Evolutionary conservation across 768 basidiomycete genomes (phyloP).

Genomic region (Boletus eberwhitei): DNA sequence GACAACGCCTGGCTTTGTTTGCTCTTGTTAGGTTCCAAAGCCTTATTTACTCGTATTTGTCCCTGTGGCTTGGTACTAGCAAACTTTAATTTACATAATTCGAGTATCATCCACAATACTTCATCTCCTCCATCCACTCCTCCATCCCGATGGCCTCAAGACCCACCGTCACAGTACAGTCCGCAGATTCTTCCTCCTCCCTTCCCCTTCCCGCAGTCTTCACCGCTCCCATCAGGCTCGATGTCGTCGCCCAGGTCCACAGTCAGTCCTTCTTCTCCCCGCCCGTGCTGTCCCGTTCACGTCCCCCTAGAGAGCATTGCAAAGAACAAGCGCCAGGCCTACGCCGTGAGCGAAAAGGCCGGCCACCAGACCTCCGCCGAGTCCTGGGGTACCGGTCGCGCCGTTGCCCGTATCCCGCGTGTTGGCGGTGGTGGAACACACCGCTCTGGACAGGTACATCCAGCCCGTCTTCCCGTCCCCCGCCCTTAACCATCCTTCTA

Average conservation of each 20-base stretch:
- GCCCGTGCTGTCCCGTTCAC: not conserved
- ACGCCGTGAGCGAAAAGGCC: constrained; percentile 95
- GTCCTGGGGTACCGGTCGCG: constrained; percentile 99
- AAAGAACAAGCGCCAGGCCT: constrained; percentile 97
- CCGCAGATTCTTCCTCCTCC: constrained; percentile 81
- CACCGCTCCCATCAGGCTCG: constrained; percentile 96
- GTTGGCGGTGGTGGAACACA: constrained; percentile 98
- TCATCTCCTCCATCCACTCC: constrained; percentile 31
- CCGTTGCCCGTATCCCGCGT: constrained; percentile 99
- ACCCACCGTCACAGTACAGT: constrained; percentile 85
- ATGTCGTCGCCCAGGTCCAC: constrained; percentile 98
- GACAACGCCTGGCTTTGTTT: constrained; percentile 31
- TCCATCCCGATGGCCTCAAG: constrained; percentile 74
- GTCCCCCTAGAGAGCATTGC: constrained; percentile 79
- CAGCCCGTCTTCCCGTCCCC: not conserved
- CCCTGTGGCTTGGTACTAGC: constrained; percentile 27
- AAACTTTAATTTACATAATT: constrained; percentile 31
- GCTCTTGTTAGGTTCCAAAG: constrained; percentile 19
- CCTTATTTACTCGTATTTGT: constrained; percentile 20
- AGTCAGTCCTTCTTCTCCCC: constrained; percentile 61
- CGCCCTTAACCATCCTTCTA: constrained; percentile 29
- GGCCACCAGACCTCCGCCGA: constrained; percentile 99
- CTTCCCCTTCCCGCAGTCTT: constrained; percentile 94
- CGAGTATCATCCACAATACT: not conserved
- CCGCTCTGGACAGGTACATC: constrained; percentile 85